phyloP scores from a whole-genome alignment of 805 yeast genomes.

The Sporopachydermia lactativora region DNA sequence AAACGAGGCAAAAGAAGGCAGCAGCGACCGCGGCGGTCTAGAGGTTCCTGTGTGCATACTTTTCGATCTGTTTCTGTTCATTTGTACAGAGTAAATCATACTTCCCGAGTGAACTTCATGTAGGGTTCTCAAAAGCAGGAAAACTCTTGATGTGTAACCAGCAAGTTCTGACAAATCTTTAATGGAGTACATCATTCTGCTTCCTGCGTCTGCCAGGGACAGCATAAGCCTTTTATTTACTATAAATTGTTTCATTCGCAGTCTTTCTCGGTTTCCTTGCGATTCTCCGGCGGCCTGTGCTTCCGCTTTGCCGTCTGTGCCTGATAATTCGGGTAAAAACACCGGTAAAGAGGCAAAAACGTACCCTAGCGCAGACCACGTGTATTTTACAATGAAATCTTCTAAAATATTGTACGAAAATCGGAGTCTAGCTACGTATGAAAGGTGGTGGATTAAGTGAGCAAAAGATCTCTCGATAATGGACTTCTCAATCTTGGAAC shows the following conservation, averaged over 20 bases:
- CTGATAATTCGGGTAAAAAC: constrained; percentile 36
- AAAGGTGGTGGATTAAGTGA: constrained; percentile 39
- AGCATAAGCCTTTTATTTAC: constrained; percentile 84
- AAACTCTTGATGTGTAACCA: constrained; percentile 81
- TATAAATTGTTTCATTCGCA: constrained; percentile 71
- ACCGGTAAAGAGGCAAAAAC: constrained; percentile 84
- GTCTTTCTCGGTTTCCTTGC: constrained; percentile 17
- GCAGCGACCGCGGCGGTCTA: background rate
- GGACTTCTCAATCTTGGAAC: constrained; percentile 60
- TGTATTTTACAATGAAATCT: constrained; percentile 75
- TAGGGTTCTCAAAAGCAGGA: constrained; percentile 55
- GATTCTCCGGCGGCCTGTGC: background rate
- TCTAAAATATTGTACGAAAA: constrained; percentile 63
- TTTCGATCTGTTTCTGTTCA: constrained; percentile 1
- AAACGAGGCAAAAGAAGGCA: background rate
- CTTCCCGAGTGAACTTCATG: constrained; percentile 62
- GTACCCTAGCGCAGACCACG: constrained; percentile 95
- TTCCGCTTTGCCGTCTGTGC: constrained; percentile 15
- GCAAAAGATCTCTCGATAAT: constrained; percentile 49
- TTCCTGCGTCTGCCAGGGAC: constrained; percentile 89
- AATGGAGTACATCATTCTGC: constrained; percentile 85
- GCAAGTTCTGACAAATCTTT: constrained; percentile 85
- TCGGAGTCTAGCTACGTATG: constrained; percentile 40
- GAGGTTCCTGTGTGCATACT: background rate
- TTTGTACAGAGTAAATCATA: background rate